These are phyloP conservation scores for Hypoxylon sp. DNA, from an alignment of 2,329 filamentous ascomycete genomes.

Conservation along the genomic window DNA sequence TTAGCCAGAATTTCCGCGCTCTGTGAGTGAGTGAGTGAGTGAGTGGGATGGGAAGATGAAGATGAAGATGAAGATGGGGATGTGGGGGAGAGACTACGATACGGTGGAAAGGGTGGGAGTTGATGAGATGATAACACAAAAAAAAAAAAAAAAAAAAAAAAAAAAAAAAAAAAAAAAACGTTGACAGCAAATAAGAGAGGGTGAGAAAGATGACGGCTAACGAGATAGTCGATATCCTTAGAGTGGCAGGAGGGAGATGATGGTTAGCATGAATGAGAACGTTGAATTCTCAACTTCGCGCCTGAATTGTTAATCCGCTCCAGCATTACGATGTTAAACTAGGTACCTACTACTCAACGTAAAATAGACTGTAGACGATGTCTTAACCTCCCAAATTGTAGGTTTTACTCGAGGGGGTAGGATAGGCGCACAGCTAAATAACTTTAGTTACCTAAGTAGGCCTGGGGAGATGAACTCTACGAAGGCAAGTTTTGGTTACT, in stretches of 20 bases:
- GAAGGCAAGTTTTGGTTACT: background rate
- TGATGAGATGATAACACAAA: background rate
- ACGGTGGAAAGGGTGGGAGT: background rate
- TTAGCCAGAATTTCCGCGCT: slow-evolving; percentile 79
- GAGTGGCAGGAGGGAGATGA: background rate
- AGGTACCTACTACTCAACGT: background rate
- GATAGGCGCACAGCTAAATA: background rate
- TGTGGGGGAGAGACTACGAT: background rate
- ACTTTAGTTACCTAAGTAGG: background rate
- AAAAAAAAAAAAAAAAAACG: no score
- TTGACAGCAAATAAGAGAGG: background rate
- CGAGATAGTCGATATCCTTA: background rate
- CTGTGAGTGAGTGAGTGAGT: slow-evolving; percentile 55
- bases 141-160: no score
- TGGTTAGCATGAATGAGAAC: background rate
- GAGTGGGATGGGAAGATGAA: background rate
- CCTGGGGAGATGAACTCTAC: background rate
- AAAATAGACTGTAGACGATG: background rate
- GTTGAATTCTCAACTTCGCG: background rate
- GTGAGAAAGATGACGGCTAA: background rate
- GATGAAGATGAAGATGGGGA: slow-evolving; percentile 3
- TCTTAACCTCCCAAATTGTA: background rate
- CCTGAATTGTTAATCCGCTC: background rate
- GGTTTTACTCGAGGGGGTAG: background rate
- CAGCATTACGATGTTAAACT: background rate